Conservation (phyloP, 2,329 filamentous ascomycete genomes). For the Fusarium sp. region DNA sequence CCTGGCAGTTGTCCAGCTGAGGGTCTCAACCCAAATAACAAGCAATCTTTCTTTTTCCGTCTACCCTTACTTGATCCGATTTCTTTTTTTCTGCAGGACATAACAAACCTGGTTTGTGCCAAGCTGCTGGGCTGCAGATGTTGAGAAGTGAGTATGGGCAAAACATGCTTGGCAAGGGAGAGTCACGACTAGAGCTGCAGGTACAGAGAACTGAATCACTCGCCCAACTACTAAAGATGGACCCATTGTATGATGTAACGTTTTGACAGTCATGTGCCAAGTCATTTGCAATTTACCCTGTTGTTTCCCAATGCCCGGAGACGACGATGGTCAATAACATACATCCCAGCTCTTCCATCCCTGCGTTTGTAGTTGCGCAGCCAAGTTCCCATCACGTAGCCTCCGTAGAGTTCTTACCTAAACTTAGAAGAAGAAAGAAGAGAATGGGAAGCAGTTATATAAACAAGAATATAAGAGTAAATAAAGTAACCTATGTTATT, state of each 20-base stretch:
- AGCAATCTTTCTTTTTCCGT: background rate
- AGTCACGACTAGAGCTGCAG: background rate
- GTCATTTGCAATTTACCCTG: background rate
- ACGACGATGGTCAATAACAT: background rate
- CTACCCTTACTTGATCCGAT: background rate
- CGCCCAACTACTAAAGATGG: background rate
- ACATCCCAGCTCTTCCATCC: too few species aligned
- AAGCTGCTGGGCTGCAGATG: background rate
- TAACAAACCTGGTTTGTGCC: background rate
- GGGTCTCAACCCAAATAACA: background rate
- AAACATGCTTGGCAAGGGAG: background rate
- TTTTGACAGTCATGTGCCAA: background rate
- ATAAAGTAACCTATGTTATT: background rate
- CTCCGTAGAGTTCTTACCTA: too few species aligned
- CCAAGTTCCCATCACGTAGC: too few species aligned
- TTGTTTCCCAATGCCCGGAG: background rate
- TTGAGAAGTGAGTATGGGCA: background rate
- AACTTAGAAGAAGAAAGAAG: background rate
- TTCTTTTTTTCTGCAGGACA: background rate
- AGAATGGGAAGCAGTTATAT: background rate
- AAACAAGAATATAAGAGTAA: background rate
- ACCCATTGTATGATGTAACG: background rate
- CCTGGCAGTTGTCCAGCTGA: background rate
- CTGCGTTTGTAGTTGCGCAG: too few species aligned
- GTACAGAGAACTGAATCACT: background rate